Evolutionary conservation across 306 rosid species (phyloP).

Genomic region (Benincasa hispida): DNA sequence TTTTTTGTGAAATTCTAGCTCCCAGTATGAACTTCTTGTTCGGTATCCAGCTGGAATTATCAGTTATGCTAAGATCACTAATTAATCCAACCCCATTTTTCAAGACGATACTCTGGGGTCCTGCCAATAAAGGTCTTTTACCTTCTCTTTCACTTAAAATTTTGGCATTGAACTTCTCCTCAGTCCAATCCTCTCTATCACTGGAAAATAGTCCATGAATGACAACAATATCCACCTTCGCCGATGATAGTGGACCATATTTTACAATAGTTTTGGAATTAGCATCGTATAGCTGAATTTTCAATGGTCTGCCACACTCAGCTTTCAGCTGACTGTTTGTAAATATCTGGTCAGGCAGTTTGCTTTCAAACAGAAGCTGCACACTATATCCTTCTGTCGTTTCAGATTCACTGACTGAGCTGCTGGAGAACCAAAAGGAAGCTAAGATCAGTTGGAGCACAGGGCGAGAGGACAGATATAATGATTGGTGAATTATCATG

Average conservation of each 20-base stretch:
- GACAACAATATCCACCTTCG: slow-evolving; percentile 5
- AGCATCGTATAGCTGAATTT: background rate
- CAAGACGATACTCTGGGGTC: background rate
- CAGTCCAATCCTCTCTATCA: slow-evolving; percentile 6
- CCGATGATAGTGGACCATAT: slow-evolving; percentile 8
- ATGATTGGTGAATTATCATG: background rate
- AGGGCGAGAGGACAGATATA: background rate
- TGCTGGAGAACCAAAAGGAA: slow-evolving; percentile 3
- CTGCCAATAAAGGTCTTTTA: slow-evolving; percentile 7
- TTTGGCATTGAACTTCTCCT: slow-evolving; percentile 3
- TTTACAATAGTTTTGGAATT: slow-evolving; percentile 5
- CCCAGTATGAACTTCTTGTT: slow-evolving; percentile 7
- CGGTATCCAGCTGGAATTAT: slow-evolving; percentile 13
- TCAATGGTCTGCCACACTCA: background rate
- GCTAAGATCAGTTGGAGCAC: background rate
- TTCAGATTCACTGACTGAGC: background rate
- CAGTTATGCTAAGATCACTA: slow-evolving; percentile 6
- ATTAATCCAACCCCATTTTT: background rate
- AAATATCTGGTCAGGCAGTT: slow-evolving; percentile 3
- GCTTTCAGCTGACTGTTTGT: background rate
- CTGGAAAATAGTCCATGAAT: slow-evolving; percentile 1
- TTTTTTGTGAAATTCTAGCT: slow-evolving; percentile 1
- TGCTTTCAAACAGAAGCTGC: slow-evolving; percentile 2
- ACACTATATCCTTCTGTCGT: background rate
- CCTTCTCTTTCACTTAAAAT: slow-evolving; percentile 11